These are phyloP conservation scores for Petunia secreta DNA, from an alignment of 257 asterid genomes.

Conservation along the genomic window DNA sequence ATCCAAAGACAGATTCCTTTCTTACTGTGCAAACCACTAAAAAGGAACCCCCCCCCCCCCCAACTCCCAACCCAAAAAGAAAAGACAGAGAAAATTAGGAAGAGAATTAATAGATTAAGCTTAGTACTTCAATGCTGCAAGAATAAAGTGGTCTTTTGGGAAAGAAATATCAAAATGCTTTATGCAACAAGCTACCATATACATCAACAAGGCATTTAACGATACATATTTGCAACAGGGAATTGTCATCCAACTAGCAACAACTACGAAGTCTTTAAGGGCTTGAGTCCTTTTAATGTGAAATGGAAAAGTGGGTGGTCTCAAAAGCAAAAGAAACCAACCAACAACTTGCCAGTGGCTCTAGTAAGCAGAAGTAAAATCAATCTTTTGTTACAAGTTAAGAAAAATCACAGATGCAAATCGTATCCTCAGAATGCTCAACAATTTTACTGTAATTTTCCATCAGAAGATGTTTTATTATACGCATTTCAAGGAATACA, in stretches of 20 bases:
- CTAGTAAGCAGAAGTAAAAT: slow-evolving; percentile 11
- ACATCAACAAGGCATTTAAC: slow-evolving; percentile 23
- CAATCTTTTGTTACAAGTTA: background rate
- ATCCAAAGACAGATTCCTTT: slow-evolving; percentile 25
- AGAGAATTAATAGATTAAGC: background rate
- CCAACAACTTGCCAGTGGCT: slow-evolving; percentile 17
- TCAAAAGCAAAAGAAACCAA: background rate
- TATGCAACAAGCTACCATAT: slow-evolving; percentile 30
- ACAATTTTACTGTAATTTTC: background rate
- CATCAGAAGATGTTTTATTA: background rate
- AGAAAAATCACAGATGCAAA: background rate
- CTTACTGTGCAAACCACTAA: slow-evolving; percentile 19
- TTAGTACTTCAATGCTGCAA: background rate
- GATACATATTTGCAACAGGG: background rate
- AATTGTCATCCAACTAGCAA: background rate
- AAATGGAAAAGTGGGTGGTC: slow-evolving; percentile 7
- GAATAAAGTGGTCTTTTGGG: background rate
- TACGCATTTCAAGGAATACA: slow-evolving; percentile 7
- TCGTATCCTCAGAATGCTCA: background rate
- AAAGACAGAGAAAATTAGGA: background rate
- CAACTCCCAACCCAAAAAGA: background rate
- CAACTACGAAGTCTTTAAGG: background rate
- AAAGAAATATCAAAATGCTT: slow-evolving; percentile 9
- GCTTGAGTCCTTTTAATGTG: slow-evolving; percentile 6
- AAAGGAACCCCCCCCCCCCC: background rate